These are phyloP conservation scores for Rhizopogon vinicolor DNA, from an alignment of 768 basidiomycete genomes.

Conservation along the genomic window DNA sequence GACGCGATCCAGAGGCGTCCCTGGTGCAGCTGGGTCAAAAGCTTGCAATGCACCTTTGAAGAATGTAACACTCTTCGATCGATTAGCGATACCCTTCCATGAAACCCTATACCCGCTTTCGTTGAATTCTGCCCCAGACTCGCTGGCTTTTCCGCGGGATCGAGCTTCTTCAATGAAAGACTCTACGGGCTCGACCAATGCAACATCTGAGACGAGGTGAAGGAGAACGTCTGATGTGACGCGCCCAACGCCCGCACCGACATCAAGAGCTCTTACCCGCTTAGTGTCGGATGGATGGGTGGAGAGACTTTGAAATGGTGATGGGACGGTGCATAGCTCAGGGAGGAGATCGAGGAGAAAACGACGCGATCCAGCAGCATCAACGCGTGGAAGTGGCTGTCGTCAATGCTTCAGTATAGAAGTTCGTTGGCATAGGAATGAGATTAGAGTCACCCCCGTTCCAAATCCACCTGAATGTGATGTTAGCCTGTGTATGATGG, in stretches of 20 bases:
- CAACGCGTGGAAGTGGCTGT: slow-evolving; percentile 87
- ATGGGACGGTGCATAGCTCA: slow-evolving; percentile 70
- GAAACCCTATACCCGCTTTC: slow-evolving; percentile 20
- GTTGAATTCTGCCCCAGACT: slow-evolving; percentile 29
- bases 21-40: slow-evolving; percentile 63
- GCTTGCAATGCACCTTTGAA: slow-evolving; percentile 76
- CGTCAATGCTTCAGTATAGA: neutral
- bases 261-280: slow-evolving; percentile 78
- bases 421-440: neutral
- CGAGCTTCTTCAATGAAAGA: slow-evolving; percentile 73
- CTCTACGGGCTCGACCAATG: slow-evolving; percentile 85
- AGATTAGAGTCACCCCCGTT: slow-evolving; percentile 37
- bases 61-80: slow-evolving; percentile 70
- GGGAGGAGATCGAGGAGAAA: slow-evolving; percentile 83
- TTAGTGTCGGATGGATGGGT: slow-evolving; percentile 21
- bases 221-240: slow-evolving; percentile 87
- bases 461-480: slow-evolving; percentile 45
- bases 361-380: slow-evolving; percentile 85
- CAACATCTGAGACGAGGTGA: slow-evolving; percentile 83
- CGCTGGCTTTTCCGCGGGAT: slow-evolving; percentile 27
- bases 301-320: slow-evolving; percentile 55
- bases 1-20: slow-evolving; percentile 53
- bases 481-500: slow-evolving; percentile 29
- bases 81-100: slow-evolving; percentile 69
- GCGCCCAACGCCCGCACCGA: slow-evolving; percentile 92